Evolutionary conservation across 1,139 yeast species (phyloP), one percentile per base, ranked within the genome.

Genomic region (Yamadazyma diospyri): DNA sequence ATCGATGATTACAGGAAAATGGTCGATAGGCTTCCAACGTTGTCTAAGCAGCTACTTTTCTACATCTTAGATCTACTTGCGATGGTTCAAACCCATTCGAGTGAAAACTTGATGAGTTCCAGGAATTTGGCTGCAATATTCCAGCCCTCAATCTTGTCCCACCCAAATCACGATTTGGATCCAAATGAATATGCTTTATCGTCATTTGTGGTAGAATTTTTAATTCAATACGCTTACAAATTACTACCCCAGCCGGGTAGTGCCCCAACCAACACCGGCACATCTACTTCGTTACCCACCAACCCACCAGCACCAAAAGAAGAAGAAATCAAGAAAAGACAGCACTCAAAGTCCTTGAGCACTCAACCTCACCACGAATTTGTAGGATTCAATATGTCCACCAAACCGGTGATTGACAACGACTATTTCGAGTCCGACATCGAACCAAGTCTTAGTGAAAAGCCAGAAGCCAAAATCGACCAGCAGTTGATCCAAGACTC

Each of bases 101-200:
- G 75, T 30, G 77, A 76, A 38, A 92, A 89, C 54, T 68, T 87
- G 46, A 92, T 92, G 99, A 81, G 96, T 2, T 86, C 95, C 2
- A 76, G 92, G 46, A 92, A 94, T 53, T 65, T 92, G 45, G 95
- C 97, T 1, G 96, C 97, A 2, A 86, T 92, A 40, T 92, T 94
- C 62, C 98, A 92, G 59, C 98, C 98, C 2, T 84, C 95, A 14
- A 78, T 94, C 12, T 66, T 94, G 31, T 84, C 95, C 2, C 97
- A 92, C 54, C 96, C 97, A 5, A 75, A 72, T 46, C 97, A 92
- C 56, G 96, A 88, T 54, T 76, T 89, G 79, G 77, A 82, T 32
- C 97, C 97, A 1, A 83, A 79, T 23, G 97, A 92, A 56, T 89
- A 89, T 59, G 94, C 86, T 14, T 64, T 88, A 22, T 85, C 95